These are phyloP conservation scores for Neodidymelliopsis sp. DNA, from an alignment of 2,329 filamentous ascomycete species.

Conservation along the genomic window DNA sequence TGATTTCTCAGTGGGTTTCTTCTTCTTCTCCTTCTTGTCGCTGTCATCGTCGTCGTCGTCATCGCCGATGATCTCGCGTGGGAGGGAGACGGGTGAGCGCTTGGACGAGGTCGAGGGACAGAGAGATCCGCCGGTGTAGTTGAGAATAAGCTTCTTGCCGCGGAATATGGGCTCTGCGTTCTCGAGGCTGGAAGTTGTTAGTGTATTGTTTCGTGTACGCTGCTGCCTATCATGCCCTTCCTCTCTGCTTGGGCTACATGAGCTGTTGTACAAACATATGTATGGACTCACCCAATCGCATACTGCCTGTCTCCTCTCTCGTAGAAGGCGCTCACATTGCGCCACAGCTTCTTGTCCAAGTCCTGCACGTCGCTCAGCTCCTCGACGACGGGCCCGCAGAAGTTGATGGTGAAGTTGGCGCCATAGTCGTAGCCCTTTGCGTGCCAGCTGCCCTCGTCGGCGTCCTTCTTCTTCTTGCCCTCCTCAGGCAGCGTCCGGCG, in stretches of 20 bases:
- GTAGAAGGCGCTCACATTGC: conserved; percentile 83
- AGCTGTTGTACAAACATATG: too few relatives aligned
- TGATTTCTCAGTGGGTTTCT: conserved; percentile 55
- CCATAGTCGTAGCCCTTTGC: conserved; percentile 79
- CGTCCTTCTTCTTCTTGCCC: conserved; percentile 58
- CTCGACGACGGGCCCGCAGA: conserved; percentile 79
- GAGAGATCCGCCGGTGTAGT: conserved; percentile 60
- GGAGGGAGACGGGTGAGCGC: conserved; percentile 33
- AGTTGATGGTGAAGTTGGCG: conserved; percentile 83
- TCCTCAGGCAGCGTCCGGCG: conserved; percentile 57
- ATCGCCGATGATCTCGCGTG: conserved; percentile 52
- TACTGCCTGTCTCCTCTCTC: conserved; percentile 69
- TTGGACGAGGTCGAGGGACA: conserved; percentile 49
- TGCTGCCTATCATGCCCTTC: conserved; percentile 10
- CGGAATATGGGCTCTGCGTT: conserved; percentile 63
- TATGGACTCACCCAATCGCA: conserved; percentile 71
- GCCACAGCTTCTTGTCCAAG: conserved; percentile 67
- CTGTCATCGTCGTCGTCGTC: conserved; percentile 48
- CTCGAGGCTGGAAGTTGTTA: conserved; percentile 57
- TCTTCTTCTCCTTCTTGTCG: conserved; percentile 38
- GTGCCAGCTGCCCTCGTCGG: conserved; percentile 66
- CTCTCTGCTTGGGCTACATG: not conserved
- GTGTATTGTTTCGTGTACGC: conserved; percentile 6
- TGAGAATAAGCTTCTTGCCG: conserved; percentile 68
- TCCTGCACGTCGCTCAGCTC: conserved; percentile 68